A percentile compares a stretch with the other conserved stretches of the same genome.
phyloP scores from a whole-genome alignment of 1,139 yeast genomes.

The Pneumocystis canis region DNA sequence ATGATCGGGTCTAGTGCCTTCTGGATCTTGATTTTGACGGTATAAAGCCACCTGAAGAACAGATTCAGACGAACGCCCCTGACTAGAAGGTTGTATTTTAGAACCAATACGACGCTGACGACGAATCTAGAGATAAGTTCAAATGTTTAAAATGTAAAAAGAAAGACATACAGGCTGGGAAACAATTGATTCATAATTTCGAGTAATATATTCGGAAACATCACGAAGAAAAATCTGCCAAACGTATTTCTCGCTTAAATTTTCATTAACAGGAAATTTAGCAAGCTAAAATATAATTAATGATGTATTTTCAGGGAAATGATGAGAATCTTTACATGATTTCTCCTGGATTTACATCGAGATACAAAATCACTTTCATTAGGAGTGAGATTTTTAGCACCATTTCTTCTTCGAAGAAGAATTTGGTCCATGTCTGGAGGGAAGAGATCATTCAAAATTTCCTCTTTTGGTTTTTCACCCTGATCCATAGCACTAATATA shows the following conservation, averaged over 20 bases:
- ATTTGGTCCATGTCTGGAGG: slow-evolving; percentile 48
- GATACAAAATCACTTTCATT: slow-evolving; percentile 57
- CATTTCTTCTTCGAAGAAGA: slow-evolving; percentile 24
- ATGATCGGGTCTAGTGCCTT: neutral
- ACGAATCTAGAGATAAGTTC: neutral
- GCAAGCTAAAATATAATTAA: slow-evolving; percentile 28
- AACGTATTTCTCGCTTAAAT: slow-evolving; percentile 44
- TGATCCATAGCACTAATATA: slow-evolving; percentile 76
- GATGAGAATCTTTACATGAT: neutral
- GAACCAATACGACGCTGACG: neutral
- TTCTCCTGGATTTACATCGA: slow-evolving; percentile 48
- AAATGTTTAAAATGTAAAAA: neutral
- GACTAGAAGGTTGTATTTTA: neutral
- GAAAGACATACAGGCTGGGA: neutral
- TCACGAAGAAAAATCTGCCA: slow-evolving; percentile 65
- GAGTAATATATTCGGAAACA: slow-evolving; percentile 56
- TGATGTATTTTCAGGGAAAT: neutral
- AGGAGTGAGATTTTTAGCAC: slow-evolving; percentile 36
- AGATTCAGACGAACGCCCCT: neutral
- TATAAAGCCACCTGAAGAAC: neutral
- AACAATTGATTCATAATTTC: neutral
- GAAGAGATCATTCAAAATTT: slow-evolving; percentile 61
- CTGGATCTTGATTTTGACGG: neutral
- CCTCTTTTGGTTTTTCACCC: slow-evolving; percentile 50
- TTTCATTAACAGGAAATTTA: slow-evolving; percentile 25